phyloP scores from a whole-genome alignment of 2,329 filamentous ascomycete species.

The Trichoderma semiorbis region DNA sequence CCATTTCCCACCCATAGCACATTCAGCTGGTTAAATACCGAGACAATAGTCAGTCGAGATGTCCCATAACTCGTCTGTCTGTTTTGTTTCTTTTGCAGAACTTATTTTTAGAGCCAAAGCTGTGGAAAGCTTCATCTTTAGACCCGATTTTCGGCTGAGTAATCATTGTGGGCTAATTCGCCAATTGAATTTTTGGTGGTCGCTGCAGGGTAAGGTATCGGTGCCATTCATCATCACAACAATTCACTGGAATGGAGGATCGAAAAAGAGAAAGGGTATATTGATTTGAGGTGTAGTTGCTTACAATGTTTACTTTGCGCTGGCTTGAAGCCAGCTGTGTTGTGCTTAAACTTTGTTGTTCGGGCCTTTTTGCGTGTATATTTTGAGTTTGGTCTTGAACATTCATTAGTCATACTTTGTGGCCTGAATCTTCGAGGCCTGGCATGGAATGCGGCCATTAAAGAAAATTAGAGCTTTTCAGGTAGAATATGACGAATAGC shows the following conservation, averaged over 20 bases:
- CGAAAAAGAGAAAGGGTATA: not conserved
- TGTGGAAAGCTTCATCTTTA: not conserved
- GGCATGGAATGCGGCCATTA: too few species aligned
- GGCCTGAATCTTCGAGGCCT: too few species aligned
- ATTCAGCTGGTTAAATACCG: not conserved
- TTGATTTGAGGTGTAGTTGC: not conserved
- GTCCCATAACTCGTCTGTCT: not conserved
- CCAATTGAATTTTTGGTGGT: not conserved
- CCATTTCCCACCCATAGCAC: not conserved
- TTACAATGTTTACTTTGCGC: not conserved
- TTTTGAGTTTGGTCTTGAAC: not conserved
- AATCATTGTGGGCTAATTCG: not conserved
- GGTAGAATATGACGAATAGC: too few species aligned
- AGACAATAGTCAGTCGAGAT: not conserved
- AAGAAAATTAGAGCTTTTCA: too few species aligned
- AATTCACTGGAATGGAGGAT: not conserved
- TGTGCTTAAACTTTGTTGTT: not conserved
- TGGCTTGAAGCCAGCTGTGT: not conserved
- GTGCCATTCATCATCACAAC: not conserved
- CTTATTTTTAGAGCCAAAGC: not conserved
- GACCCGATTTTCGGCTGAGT: not conserved
- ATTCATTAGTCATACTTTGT: not conserved
- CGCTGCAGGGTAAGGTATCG: not conserved
- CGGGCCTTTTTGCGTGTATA: not conserved
- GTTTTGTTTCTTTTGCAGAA: not conserved